Evolutionary conservation across 805 yeast genomes (phyloP), one percentile per base, ranked within the genome.

Genomic region (Isabelozyma gotoi): DNA sequence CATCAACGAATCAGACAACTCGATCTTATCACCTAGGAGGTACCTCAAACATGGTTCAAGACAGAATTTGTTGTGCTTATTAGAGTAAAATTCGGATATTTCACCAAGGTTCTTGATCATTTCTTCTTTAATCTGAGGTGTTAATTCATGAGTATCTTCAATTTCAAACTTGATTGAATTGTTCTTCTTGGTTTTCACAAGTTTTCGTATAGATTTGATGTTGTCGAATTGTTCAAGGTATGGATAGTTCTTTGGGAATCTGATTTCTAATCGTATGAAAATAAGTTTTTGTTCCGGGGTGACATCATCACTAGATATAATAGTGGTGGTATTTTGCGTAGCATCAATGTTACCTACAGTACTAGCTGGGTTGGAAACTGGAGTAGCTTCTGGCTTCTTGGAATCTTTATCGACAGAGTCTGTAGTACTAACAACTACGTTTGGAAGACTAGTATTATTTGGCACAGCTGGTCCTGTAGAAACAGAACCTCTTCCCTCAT

Each of bases 231-330:
- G 85, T 19, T 76, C 76, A 7, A 74, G 64, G 2, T 65, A 66
- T 0, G 99, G 98, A 57, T 94, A 94, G 2, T 65, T 68, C 18
- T 72, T 61, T 0, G 97, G 96, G 50, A 91, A 84, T 20, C 71
- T 68, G n/a, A 88, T 74, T 34, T 76, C 81, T 7, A 88, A 70
- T 45, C 97, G 66, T 33, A 94, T 65, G 55, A 88, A 88, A 1
- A 88, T 68, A 24, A 82, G 60, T 24, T 56, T 59, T 38, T 58
- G 65, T 16, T 75, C 80, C 19, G 65, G 56, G 11, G 64, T 65
- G 7, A 89, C 88, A 2, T 49, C 55, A 11, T 53, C 56, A 15
- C 24, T 37, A 4, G 40, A 21, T 16, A n/a, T 5, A 5, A 38
- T 19, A 3, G 33, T 16, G 14, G 42, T n/a, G 12, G 38, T 41